A percentile compares a stretch with the other conserved stretches of the same genome.
Evolutionary conservation across 2,329 filamentous ascomycete species (phyloP).

Genomic region (Hypoxylon sp.): DNA sequence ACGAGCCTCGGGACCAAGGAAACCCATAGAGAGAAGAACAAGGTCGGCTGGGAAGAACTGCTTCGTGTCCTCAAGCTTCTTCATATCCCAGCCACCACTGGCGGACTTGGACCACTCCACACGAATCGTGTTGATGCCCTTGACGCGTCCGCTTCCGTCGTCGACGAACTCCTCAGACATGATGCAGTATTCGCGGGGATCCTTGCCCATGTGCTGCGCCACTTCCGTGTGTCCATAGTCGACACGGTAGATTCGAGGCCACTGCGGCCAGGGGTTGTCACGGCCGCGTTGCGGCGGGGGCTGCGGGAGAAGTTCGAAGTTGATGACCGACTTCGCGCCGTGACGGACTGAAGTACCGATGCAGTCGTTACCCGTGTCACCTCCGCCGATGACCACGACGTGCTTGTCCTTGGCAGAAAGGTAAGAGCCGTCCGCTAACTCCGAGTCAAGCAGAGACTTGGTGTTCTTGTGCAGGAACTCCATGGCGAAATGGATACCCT

Average conservation of each 20-base stretch:
- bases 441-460: constrained; percentile 93
- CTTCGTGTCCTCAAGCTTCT: constrained; percentile 91
- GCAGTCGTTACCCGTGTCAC: constrained; percentile 97
- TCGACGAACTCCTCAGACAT: constrained; percentile 98
- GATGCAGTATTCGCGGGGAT: constrained; percentile 96
- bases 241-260: constrained; percentile 97
- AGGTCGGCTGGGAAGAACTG: constrained; percentile 97
- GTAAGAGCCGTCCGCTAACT: constrained; percentile 82
- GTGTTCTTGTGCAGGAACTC: constrained; percentile 97
- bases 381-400: constrained; percentile 95
- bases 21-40: constrained; percentile 95
- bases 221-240: constrained; percentile 97
- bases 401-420: constrained; percentile 96
- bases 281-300: constrained; percentile 87
- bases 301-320: constrained; percentile 95
- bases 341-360: constrained; percentile 96
- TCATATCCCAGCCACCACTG: constrained; percentile 96
- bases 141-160: constrained; percentile 85
- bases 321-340: constrained; percentile 93
- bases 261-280: constrained; percentile 98
- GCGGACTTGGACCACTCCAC: constrained; percentile 95
- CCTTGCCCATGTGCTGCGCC: constrained; percentile 93
- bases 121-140: constrained; percentile 93
- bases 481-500: constrained; percentile 96
- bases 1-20: constrained; percentile 90